These are phyloP conservation scores for Aspergillus ellipticus DNA, from an alignment of 495 filamentous ascomycete species.

Conservation along the genomic window DNA sequence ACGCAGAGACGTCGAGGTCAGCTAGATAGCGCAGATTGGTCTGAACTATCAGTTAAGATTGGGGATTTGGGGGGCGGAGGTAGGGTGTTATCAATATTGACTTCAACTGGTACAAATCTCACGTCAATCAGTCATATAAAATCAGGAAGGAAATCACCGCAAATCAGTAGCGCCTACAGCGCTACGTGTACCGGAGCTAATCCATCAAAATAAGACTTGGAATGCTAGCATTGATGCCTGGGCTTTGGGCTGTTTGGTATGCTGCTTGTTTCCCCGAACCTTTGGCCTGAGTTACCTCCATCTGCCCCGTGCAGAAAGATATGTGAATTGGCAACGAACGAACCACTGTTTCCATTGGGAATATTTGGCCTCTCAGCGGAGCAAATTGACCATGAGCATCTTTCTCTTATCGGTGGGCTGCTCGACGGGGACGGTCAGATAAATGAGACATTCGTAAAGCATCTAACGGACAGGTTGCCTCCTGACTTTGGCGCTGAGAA, in stretches of 20 bases:
- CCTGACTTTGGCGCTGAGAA: slow-evolving; percentile 15
- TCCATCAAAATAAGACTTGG: slow-evolving; percentile 11
- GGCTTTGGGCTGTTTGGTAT: slow-evolving; percentile 23
- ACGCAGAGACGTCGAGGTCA: slow-evolving; percentile 14
- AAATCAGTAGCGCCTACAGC: slow-evolving; percentile 15
- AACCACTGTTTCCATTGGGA: slow-evolving; percentile 20
- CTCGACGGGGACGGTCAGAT: slow-evolving; percentile 1
- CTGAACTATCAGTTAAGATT: slow-evolving; percentile 17
- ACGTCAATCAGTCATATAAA: no score
- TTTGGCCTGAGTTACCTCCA: neutral
- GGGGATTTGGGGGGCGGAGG: slow-evolving; percentile 23
- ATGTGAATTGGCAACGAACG: slow-evolving; percentile 25
- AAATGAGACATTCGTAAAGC: slow-evolving; percentile 6
- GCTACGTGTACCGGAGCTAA: slow-evolving; percentile 20
- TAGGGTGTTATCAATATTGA: neutral
- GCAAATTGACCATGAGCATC: slow-evolving; percentile 11
- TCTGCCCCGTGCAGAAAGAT: slow-evolving; percentile 12
- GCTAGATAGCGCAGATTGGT: slow-evolving; percentile 13
- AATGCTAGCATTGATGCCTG: slow-evolving; percentile 19
- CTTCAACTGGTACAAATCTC: neutral
- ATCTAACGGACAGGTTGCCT: slow-evolving; percentile 16
- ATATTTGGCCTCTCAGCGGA: slow-evolving; percentile 14
- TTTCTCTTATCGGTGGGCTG: slow-evolving; percentile 7
- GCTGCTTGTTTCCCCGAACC: neutral
- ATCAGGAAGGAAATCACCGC: slow-evolving; percentile 5